Evolutionary conservation across 2,329 filamentous ascomycete species (phyloP), one percentile per base, ranked within the genome.

Genomic region (Exophiala sideris): DNA sequence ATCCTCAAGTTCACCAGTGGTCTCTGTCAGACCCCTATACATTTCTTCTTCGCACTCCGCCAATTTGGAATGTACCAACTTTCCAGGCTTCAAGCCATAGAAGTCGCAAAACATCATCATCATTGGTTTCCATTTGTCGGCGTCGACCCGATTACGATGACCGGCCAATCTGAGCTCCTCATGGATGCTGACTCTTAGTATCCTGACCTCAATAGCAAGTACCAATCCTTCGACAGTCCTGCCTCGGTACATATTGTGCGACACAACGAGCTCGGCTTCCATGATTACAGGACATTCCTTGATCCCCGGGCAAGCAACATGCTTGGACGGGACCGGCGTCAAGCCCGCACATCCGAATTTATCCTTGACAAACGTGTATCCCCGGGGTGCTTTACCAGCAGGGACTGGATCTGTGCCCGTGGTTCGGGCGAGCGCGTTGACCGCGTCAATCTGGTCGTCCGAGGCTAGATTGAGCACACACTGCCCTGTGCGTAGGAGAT

Each of bases 71-170:
- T 40, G 38, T 36, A 42, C 41, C 35, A 59, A 9, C 42, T 51
- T 59, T 1, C 40, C 52, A 21, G 57, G 54, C n/a, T 50, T 60
- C 54, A 71, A 60, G 0, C 73, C 74, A 56, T 76, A 76, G 6
- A 75, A 61, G 50, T 76, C 67, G 59, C 73, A 72, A 53, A 76
- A 77, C 44, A 61, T 68, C 72, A 74, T 76, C 40, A 77, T 72
- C 62, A 76, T 63, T 2, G 75, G 74, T 48, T 65, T 64, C 74
- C 73, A 76, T 42, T 64, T 67, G 54, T 76, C 71, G 1, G 73
- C 66, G 54, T 76, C 73, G 47, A 76, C 64, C 3, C 71, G 64
- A 54, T 77, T 76, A 20, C 59, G 49, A 54, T 69, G 49, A 5
- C 73, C 74, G 3, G 59, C 61, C 67, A 73, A 64, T 11, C 68